Conservation (phyloP, 305 asterid genomes). For the Fraxinus angustifolia region DNA sequence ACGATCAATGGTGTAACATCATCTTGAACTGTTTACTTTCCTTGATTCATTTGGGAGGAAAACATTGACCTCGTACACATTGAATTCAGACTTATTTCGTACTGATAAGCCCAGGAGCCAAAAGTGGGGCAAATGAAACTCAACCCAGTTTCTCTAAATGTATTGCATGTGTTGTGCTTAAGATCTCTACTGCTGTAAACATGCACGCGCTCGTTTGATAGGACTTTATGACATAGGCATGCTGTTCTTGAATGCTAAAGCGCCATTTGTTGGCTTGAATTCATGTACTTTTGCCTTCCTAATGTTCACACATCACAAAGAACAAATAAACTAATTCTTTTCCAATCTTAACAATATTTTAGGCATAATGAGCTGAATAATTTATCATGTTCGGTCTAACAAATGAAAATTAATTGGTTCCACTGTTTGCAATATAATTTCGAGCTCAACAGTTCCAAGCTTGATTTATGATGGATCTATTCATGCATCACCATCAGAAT, state of each 20-base stretch:
- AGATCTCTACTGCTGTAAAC: constrained; percentile 4
- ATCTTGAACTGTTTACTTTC: background rate
- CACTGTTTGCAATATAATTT: background rate
- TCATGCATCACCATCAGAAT: background rate
- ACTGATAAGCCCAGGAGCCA: background rate
- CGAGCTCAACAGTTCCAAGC: constrained; percentile 14
- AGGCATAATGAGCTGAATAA: constrained; percentile 1
- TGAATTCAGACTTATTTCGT: background rate
- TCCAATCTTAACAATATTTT: background rate
- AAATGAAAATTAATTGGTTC: constrained; percentile 3
- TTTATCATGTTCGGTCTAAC: constrained; percentile 5
- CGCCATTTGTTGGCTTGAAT: constrained; percentile 13
- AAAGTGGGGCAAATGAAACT: background rate
- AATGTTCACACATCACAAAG: background rate
- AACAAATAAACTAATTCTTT: background rate
- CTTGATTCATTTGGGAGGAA: background rate
- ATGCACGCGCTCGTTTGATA: constrained; percentile 16
- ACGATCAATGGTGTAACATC: constrained; percentile 20
- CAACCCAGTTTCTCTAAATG: constrained; percentile 3
- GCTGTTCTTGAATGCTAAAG: constrained; percentile 15
- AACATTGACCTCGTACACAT: background rate
- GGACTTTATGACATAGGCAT: constrained; percentile 15
- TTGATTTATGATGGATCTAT: constrained; percentile 17
- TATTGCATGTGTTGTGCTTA: background rate
- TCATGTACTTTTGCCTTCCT: constrained; percentile 9